Conservation (phyloP, 768 basidiomycete genomes). For the Candolleomyces aberdarensis region DNA sequence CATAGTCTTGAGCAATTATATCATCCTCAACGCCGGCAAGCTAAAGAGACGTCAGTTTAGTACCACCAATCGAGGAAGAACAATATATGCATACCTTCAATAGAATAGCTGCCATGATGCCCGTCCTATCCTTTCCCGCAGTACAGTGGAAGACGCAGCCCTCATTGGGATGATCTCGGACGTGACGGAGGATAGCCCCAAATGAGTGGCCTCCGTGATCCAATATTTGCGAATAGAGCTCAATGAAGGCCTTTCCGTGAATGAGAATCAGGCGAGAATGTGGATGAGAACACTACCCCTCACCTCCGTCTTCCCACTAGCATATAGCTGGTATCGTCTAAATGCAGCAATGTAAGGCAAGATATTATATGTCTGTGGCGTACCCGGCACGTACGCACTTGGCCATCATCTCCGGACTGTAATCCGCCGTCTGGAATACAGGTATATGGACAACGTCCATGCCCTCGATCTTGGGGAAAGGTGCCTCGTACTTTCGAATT, state of each 20-base stretch:
- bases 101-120: conserved; percentile 68
- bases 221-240: conserved; percentile 77
- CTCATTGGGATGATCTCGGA: conserved; percentile 64
- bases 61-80: neutral
- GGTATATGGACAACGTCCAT: conserved; percentile 60
- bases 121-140: conserved; percentile 84
- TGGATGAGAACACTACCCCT: conserved; percentile 1
- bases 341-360: conserved; percentile 8
- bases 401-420: conserved; percentile 82
- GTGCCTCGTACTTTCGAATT: conserved; percentile 68
- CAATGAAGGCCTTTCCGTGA: conserved; percentile 64
- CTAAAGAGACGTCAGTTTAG: conserved; percentile 32
- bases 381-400: conserved; percentile 57
- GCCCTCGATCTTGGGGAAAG: conserved; percentile 61
- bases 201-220: conserved; percentile 70
- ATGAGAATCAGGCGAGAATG: neutral
- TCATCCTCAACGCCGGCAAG: conserved; percentile 71
- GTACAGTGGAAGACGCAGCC: conserved; percentile 78
- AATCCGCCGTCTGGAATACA: conserved; percentile 71
- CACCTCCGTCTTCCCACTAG: conserved; percentile 79
- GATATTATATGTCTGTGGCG: neutral
- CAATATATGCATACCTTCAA: conserved; percentile 47
- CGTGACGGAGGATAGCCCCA: conserved; percentile 67
- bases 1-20: conserved; percentile 68
- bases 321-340: conserved; percentile 72